Conservation (phyloP, 306 rosid species). For the Hippophae rhamnoides region DNA sequence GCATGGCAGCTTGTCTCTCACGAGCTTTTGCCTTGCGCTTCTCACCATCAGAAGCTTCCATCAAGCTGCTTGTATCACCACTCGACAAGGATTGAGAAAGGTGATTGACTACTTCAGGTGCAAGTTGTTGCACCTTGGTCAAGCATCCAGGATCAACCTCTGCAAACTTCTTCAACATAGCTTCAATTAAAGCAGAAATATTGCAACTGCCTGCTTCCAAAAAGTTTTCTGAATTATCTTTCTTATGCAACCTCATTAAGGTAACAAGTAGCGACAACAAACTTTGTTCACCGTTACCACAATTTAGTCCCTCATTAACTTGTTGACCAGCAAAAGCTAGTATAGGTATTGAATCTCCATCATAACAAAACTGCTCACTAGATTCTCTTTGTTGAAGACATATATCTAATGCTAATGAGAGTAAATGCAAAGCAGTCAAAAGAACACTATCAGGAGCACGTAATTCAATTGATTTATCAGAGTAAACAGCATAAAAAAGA, state of each 20-base stretch:
- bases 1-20: conserved; percentile 87
- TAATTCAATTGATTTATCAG: conserved; percentile 49
- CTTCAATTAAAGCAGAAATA: conserved; percentile 53
- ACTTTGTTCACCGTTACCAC: conserved; percentile 60
- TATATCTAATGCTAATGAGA: conserved; percentile 68
- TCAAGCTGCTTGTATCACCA: conserved; percentile 30
- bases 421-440: conserved; percentile 74
- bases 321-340: conserved; percentile 56
- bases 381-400: conserved; percentile 58
- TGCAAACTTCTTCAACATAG: conserved; percentile 75
- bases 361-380: conserved; percentile 23
- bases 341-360: conserved; percentile 48
- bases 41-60: conserved; percentile 59
- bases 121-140: conserved; percentile 59
- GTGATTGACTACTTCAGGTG: conserved; percentile 59
- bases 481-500: conserved; percentile 68
- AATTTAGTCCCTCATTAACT: conserved; percentile 32
- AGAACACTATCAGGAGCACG: conserved; percentile 87
- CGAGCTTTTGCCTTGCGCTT: conserved; percentile 94
- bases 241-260: conserved; percentile 62
- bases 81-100: conserved; percentile 31
- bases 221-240: conserved; percentile 36
- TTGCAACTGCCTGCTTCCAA: conserved; percentile 59
- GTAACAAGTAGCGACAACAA: conserved; percentile 80
- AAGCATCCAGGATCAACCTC: conserved; percentile 62